These are phyloP conservation scores for Penicillium simplicissimum DNA, from an alignment of 495 filamentous ascomycete species.

Conservation along the genomic window DNA sequence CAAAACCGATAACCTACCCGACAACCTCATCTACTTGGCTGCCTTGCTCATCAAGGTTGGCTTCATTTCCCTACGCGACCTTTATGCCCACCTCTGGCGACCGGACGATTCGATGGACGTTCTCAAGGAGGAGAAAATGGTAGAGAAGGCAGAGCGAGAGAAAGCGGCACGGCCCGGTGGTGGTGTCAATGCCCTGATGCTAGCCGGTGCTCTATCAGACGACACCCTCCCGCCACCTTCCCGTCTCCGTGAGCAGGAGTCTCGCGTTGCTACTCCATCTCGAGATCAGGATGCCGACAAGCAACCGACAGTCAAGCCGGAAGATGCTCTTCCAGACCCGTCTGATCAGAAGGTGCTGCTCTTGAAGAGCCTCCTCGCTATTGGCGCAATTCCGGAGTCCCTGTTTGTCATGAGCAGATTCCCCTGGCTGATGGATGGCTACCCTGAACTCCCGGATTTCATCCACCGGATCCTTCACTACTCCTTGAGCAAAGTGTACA, in stretches of 20 bases:
- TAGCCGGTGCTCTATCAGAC: constrained; percentile 84
- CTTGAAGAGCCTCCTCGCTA: constrained; percentile 80
- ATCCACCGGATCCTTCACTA: constrained; percentile 84
- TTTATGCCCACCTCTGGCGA: constrained; percentile 92
- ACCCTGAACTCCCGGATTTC: constrained; percentile 73
- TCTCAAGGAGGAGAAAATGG: constrained; percentile 62
- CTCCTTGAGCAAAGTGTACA: constrained; percentile 70
- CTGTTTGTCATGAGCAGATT: constrained; percentile 90
- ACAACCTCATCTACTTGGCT: constrained; percentile 87
- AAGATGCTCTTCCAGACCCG: constrained; percentile 71
- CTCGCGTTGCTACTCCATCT: constrained; percentile 45
- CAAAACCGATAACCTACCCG: constrained; percentile 70
- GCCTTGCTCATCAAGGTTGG: constrained; percentile 95
- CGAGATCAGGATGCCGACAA: constrained; percentile 55
- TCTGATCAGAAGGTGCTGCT: constrained; percentile 87
- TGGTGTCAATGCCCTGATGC: constrained; percentile 80
- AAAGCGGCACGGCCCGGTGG: constrained; percentile 62
- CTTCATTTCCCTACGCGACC: constrained; percentile 90
- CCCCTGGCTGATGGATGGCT: constrained; percentile 83
- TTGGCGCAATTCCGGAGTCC: constrained; percentile 90
- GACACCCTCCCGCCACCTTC: constrained; percentile 65
- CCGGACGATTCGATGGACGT: constrained; percentile 77
- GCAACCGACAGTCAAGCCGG: constrained; percentile 45
- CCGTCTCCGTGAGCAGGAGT: constrained; percentile 45
- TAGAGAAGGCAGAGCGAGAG: constrained; percentile 80